These are phyloP conservation scores for Paecilomyces variotii DNA, from an alignment of 2,329 filamentous ascomycete species.

Conservation along the genomic window DNA sequence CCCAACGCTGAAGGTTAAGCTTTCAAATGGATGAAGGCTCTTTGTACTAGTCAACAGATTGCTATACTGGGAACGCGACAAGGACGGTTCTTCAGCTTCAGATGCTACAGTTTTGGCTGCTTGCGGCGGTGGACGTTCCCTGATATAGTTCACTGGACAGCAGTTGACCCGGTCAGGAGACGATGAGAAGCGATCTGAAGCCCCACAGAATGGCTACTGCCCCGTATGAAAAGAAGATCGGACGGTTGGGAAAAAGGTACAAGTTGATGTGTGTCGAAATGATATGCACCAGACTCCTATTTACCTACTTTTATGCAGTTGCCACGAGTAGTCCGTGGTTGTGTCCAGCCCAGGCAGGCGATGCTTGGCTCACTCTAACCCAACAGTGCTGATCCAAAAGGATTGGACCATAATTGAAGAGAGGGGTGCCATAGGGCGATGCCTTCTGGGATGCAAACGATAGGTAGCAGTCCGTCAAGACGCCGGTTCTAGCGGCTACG, in stretches of 20 bases:
- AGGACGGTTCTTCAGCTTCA: background rate
- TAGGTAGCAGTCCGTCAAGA: background rate
- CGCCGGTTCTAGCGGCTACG: background rate
- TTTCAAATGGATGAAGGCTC: background rate
- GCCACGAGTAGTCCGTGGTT: background rate
- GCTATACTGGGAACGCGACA: background rate
- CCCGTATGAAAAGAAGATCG: background rate
- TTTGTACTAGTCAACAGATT: background rate
- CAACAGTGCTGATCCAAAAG: background rate
- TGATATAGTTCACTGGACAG: background rate
- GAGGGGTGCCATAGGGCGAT: background rate
- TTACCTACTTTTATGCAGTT: background rate
- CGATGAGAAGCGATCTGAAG: background rate
- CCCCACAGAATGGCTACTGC: background rate
- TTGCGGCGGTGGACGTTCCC: background rate
- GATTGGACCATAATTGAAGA: background rate
- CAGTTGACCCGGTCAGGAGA: background rate
- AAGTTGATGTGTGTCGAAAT: background rate
- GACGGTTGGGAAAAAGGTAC: background rate
- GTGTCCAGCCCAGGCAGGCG: background rate
- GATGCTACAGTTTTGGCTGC: background rate
- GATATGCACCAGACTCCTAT: background rate
- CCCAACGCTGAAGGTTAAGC: background rate
- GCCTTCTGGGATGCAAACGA: background rate
- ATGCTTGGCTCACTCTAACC: background rate